phyloP scores from a whole-genome alignment of 345 rosid species.

The Eucalyptus rudis region DNA sequence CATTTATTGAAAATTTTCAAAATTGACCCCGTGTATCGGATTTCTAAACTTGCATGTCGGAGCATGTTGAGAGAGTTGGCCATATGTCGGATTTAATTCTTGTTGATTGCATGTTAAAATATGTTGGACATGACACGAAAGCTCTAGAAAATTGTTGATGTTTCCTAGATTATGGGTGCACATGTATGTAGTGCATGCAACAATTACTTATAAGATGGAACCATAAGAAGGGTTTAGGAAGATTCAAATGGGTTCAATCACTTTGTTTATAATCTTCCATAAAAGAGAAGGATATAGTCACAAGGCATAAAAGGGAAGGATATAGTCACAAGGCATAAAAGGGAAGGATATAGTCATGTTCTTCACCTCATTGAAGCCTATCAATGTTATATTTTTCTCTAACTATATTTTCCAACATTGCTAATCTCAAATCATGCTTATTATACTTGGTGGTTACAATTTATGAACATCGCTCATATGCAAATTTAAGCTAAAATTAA shows the following conservation, averaged over 20 bases:
- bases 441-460: not conserved
- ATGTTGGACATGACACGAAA: too few species aligned
- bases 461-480: not conserved
- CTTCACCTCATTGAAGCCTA: not conserved
- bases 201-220: not conserved
- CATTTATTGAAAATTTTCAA: too few species aligned
- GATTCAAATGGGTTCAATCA: not conserved
- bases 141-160: too few species aligned
- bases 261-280: not conserved
- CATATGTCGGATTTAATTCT: too few species aligned
- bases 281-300: not conserved
- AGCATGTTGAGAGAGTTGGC: too few species aligned
- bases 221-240: not conserved
- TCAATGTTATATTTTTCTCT: not conserved
- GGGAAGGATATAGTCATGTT: not conserved
- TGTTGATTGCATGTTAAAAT: too few species aligned
- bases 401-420: not conserved
- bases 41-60: too few species aligned
- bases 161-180: not conserved
- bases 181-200: not conserved
- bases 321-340: not conserved
- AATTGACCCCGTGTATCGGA: fast-evolving
- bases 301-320: not conserved
- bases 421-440: not conserved
- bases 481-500: not conserved